Conservation (phyloP, 2,329 filamentous ascomycete species). For the Lecanoromycetidae sp. region DNA sequence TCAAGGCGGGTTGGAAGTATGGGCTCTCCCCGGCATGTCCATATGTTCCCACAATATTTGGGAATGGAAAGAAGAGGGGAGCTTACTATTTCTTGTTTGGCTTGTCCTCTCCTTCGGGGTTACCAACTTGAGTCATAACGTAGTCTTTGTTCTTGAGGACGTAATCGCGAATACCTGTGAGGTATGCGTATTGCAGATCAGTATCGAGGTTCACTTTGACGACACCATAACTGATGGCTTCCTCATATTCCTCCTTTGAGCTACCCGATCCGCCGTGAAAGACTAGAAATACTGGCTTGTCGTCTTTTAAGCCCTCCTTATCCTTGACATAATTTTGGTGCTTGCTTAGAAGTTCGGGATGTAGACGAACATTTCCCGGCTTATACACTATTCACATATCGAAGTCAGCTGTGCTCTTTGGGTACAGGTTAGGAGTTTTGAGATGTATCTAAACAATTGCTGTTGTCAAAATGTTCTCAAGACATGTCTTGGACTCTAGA, state of each 20-base stretch:
- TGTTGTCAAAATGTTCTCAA: too few species aligned
- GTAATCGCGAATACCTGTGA: constrained; percentile 86
- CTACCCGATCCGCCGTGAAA: constrained; percentile 98
- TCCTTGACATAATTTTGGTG: constrained; percentile 87
- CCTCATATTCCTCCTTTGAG: constrained; percentile 75
- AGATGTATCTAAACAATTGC: too few species aligned
- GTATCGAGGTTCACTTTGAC: constrained; percentile 99
- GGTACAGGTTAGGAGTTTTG: too few species aligned
- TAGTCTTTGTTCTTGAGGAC: constrained; percentile 92
- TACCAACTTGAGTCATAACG: constrained; percentile 73
- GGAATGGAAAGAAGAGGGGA: too few species aligned
- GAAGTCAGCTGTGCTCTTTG: too few species aligned
- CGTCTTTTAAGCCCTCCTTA: constrained; percentile 56
- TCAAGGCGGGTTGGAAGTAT: too few species aligned
- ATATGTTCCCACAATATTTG: background rate
- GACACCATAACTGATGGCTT: constrained; percentile 85
- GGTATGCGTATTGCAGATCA: constrained; percentile 92
- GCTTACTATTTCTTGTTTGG: constrained; percentile 82
- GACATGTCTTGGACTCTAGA: too few species aligned
- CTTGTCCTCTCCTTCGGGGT: constrained; percentile 92
- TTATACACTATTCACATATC: too few species aligned
- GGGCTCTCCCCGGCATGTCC: too few species aligned
- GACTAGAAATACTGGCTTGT: constrained; percentile 97
- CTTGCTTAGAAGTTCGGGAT: constrained; percentile 91
- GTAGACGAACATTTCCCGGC: constrained; percentile 91